Evolutionary conservation across 225 moss, liverwort and hornwort species (phyloP).

Genomic region (Takakia lepidozioides): DNA sequence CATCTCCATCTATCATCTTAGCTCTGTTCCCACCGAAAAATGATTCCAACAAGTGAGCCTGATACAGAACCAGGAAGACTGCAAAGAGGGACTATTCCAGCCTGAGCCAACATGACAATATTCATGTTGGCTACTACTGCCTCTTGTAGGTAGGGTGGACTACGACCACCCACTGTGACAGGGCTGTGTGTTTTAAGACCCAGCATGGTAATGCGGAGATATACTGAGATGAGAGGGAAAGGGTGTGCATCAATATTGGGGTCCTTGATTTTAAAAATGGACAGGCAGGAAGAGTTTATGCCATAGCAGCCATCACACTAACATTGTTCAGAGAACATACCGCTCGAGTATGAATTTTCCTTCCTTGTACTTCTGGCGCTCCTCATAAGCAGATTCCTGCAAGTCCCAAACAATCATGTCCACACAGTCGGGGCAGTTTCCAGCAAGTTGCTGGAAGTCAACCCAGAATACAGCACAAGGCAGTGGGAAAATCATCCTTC

Average conservation of each 20-base stretch:
- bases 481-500: too few species aligned
- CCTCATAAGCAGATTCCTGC: constrained; percentile 61
- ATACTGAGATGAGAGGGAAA: not conserved
- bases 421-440: too few species aligned
- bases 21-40: constrained; percentile 19
- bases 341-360: constrained; percentile 66
- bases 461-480: too few species aligned
- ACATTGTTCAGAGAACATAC: constrained; percentile 14
- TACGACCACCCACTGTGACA: too few species aligned
- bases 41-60: not conserved
- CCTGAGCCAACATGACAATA: not conserved
- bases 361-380: constrained; percentile 64
- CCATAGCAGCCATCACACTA: constrained; percentile 1
- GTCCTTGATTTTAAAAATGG: not conserved
- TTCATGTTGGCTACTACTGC: too few species aligned
- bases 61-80: not conserved
- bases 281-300: not conserved
- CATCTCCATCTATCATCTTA: constrained; percentile 56
- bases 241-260: too few species aligned
- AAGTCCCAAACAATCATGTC: too few species aligned
- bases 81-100: not conserved
- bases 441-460: too few species aligned
- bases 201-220: too few species aligned
- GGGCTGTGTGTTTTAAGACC: too few species aligned
- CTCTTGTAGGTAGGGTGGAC: too few species aligned